phyloP scores from a whole-genome alignment of 2,329 filamentous ascomycete species.

The Phialocephala subalpina region DNA sequence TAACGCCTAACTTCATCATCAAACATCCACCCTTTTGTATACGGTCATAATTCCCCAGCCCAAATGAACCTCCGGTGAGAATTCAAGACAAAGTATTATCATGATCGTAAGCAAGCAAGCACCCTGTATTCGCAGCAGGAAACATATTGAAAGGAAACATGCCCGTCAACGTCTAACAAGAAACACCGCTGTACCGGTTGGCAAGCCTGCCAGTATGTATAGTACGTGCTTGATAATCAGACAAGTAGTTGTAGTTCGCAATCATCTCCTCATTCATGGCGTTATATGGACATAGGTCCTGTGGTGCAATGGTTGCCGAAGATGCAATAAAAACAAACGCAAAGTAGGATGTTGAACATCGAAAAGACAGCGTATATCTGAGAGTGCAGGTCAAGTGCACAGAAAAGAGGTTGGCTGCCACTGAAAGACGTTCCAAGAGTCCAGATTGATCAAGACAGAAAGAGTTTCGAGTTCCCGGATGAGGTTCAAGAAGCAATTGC shows the following conservation, averaged over 20 bases:
- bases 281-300: neutral
- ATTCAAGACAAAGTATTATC: neutral
- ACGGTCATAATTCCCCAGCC: neutral
- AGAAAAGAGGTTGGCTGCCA: neutral
- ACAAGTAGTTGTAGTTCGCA: neutral
- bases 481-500: no score
- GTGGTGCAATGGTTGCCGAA: neutral
- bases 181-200: neutral
- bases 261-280: neutral
- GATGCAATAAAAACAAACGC: neutral
- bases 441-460: no score
- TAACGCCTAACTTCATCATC: neutral
- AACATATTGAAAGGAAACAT: slow-evolving; percentile 3
- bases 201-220: neutral
- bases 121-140: neutral
- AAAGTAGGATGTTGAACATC: neutral
- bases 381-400: neutral
- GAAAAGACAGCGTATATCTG: neutral
- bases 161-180: neutral
- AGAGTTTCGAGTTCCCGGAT: no score
- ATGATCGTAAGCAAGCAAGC: neutral
- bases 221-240: neutral
- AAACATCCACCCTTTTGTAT: neutral
- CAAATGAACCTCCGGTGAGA: neutral
- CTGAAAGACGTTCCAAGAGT: no score